Evolutionary conservation across 2,329 filamentous ascomycete species (phyloP).

Genomic region (Pestalotiopsis sp.): DNA sequence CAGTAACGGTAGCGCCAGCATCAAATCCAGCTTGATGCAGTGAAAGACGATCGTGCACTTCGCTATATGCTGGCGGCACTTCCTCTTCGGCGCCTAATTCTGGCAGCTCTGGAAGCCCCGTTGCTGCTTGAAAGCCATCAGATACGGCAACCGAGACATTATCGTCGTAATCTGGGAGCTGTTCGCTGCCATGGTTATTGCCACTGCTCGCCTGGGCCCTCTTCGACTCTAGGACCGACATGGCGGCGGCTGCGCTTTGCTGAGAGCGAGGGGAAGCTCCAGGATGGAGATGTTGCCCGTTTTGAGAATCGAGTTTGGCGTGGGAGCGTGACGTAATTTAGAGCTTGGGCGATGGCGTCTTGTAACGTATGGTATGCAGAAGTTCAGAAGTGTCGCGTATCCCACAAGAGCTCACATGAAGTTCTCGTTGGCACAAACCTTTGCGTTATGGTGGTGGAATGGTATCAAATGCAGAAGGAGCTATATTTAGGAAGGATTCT

Average conservation of each 20-base stretch:
- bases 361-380: not conserved
- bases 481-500: not conserved
- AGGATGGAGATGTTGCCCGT: not conserved
- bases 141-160: not conserved
- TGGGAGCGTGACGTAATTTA: not conserved
- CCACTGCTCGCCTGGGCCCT: slow-evolving; percentile 5
- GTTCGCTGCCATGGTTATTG: not conserved
- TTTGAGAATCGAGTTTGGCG: not conserved
- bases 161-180: not conserved
- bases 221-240: slow-evolving; percentile 12
- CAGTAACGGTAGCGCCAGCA: slow-evolving; percentile 60
- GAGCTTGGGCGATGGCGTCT: not conserved
- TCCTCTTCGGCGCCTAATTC: slow-evolving; percentile 42
- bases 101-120: slow-evolving; percentile 31
- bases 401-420: not conserved
- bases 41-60: slow-evolving; percentile 55
- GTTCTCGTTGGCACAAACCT: not conserved
- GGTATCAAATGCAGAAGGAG: not conserved
- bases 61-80: slow-evolving; percentile 61
- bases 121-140: slow-evolving; percentile 9
- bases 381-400: not conserved
- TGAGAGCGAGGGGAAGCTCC: not conserved
- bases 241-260: slow-evolving; percentile 1
- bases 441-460: not conserved
- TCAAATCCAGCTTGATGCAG: slow-evolving; percentile 65